Conservation (phyloP, 2,329 filamentous ascomycete species). For the Pestalotiopsis sp. region DNA sequence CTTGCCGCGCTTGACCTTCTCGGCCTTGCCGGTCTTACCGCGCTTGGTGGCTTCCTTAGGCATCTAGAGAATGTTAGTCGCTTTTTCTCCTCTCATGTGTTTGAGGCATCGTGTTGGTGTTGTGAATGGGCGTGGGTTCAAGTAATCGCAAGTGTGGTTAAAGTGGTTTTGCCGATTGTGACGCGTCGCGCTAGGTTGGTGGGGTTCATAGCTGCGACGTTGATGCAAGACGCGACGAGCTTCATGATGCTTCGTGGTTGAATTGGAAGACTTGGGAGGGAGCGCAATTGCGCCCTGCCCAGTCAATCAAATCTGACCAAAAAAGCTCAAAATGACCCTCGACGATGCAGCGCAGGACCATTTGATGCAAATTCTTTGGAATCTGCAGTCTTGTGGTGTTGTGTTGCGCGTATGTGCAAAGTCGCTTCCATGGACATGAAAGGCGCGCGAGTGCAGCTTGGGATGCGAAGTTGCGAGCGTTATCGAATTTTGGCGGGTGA, state of each 20-base stretch:
- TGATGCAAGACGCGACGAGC: constrained; percentile 18
- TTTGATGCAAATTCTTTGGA: constrained; percentile 22
- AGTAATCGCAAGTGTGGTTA: constrained; percentile 7
- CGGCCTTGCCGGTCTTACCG: constrained; percentile 51
- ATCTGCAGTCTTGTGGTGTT: constrained; percentile 27
- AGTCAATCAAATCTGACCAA: constrained; percentile 33
- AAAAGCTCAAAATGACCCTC: constrained; percentile 35
- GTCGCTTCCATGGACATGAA: not conserved
- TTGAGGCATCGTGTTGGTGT: not conserved
- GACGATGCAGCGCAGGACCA: constrained; percentile 38
- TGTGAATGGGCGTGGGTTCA: not conserved
- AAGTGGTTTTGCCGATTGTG: not conserved
- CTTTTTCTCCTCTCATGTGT: not conserved
- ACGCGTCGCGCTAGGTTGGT: not conserved
- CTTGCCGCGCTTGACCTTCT: constrained; percentile 57
- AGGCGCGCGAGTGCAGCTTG: constrained; percentile 8
- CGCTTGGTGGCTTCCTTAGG: constrained; percentile 62
- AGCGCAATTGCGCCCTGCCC: constrained; percentile 40
- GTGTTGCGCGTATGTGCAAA: constrained; percentile 35
- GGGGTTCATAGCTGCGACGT: not conserved
- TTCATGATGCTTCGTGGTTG: constrained; percentile 12
- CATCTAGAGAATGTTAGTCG: constrained; percentile 46
- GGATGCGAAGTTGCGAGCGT: constrained; percentile 22
- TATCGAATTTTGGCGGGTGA: constrained; percentile 20
- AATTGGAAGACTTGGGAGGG: constrained; percentile 34